Evolutionary conservation across 1,284 basidiomycete species (phyloP).

Genomic region (Moniliophthora roreri): DNA sequence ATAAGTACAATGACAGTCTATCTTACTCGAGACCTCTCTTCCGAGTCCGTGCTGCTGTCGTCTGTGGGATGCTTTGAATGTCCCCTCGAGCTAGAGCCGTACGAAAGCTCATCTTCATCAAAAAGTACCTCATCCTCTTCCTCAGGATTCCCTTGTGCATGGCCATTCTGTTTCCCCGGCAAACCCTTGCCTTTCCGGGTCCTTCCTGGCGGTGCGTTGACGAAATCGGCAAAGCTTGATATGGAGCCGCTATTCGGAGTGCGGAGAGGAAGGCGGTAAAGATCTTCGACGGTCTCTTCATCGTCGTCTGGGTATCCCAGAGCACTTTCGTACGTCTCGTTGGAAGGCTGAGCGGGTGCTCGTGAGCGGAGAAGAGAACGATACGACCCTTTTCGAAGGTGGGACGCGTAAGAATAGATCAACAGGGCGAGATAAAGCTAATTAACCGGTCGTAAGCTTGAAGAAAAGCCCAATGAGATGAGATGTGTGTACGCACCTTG

Average conservation of each 20-base stretch:
- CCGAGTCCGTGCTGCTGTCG: slow-evolving; percentile 33
- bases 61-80: slow-evolving; percentile 42
- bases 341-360: slow-evolving; percentile 28
- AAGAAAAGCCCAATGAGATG: not conserved
- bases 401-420: slow-evolving; percentile 92
- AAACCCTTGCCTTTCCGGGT: slow-evolving; percentile 19
- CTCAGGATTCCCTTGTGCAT: slow-evolving; percentile 24
- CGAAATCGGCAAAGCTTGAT: slow-evolving; percentile 58
- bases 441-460: slow-evolving; percentile 5
- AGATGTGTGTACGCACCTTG: slow-evolving; percentile 63
- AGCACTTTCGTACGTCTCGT: slow-evolving; percentile 39
- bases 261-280: slow-evolving; percentile 62
- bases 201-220: slow-evolving; percentile 43
- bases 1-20: no score
- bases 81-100: slow-evolving; percentile 36
- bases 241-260: slow-evolving; percentile 36
- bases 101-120: slow-evolving; percentile 50
- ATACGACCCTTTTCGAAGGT: slow-evolving; percentile 91
- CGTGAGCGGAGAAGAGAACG: slow-evolving; percentile 75
- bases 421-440: slow-evolving; percentile 92
- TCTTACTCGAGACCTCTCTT: slow-evolving; percentile 15
- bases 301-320: slow-evolving; percentile 51
- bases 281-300: slow-evolving; percentile 59
- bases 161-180: slow-evolving; percentile 24
- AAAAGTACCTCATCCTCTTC: slow-evolving; percentile 56